Evolutionary conservation across 768 basidiomycete species (phyloP).

Genomic region (Mycena crocata): DNA sequence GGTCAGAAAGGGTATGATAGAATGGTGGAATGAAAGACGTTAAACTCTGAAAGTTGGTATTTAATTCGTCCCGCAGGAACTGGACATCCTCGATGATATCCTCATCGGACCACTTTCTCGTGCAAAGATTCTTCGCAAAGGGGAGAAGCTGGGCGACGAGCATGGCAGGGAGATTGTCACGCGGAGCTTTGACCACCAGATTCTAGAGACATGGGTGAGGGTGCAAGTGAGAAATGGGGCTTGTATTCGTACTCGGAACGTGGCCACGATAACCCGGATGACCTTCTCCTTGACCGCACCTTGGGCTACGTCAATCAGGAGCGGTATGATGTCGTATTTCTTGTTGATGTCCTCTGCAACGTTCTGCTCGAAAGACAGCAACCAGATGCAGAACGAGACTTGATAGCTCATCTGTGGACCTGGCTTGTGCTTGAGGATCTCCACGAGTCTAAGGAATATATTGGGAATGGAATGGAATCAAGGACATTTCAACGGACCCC

Average conservation of each 20-base stretch:
- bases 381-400: constrained; percentile 92
- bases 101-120: constrained; percentile 94
- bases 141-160: constrained; percentile 88
- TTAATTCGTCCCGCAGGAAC: constrained; percentile 89
- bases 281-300: constrained; percentile 97
- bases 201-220: constrained; percentile 63
- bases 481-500: constrained; percentile 59
- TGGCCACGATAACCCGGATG: constrained; percentile 91
- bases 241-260: constrained; percentile 77
- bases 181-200: constrained; percentile 88
- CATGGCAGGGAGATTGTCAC: constrained; percentile 92
- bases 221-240: constrained; percentile 14
- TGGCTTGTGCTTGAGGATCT: constrained; percentile 83
- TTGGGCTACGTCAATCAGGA: constrained; percentile 86
- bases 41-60: constrained; percentile 84
- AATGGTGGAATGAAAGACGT: constrained; percentile 68
- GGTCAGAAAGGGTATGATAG: neutral
- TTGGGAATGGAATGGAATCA: constrained; percentile 4
- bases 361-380: constrained; percentile 90
- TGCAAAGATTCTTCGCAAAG: constrained; percentile 84
- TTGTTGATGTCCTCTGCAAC: constrained; percentile 90
- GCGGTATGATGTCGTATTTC: constrained; percentile 89
- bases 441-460: constrained; percentile 69
- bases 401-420: constrained; percentile 97
- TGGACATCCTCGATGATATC: constrained; percentile 93